Conservation (phyloP, 345 rosid genomes). For the Melaleuca quinquenervia region DNA sequence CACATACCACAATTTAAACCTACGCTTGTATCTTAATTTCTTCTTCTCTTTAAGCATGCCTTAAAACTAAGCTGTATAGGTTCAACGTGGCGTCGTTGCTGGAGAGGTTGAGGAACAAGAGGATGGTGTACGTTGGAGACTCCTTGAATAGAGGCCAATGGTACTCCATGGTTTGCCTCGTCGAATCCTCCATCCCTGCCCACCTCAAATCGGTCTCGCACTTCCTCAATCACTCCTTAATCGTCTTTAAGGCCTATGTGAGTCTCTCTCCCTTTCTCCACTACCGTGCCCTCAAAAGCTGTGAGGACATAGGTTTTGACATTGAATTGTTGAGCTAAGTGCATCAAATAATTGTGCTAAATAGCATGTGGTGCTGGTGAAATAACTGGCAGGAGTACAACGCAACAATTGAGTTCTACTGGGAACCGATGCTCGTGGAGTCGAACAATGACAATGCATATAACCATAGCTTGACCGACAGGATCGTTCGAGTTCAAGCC, state of each 20-base stretch:
- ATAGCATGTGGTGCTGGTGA: too few species aligned
- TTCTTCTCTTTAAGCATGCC: background rate
- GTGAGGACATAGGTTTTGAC: background rate
- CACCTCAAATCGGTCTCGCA: slow-evolving; percentile 37
- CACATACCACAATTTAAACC: too few species aligned
- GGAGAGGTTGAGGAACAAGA: slow-evolving; percentile 74
- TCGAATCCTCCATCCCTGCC: slow-evolving; percentile 46
- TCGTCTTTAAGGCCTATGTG: slow-evolving; percentile 12
- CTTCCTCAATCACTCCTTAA: slow-evolving; percentile 54
- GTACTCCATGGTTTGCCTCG: slow-evolving; percentile 86
- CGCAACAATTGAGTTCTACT: slow-evolving; percentile 71
- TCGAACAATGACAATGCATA: slow-evolving; percentile 82
- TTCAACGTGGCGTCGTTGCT: slow-evolving; percentile 30
- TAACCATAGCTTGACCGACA: slow-evolving; percentile 50
- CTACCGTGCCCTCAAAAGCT: background rate
- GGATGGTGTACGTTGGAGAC: slow-evolving; percentile 86
- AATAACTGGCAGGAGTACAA: slow-evolving; percentile 46
- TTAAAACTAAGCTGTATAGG: background rate
- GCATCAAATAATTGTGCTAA: background rate
- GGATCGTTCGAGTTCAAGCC: slow-evolving; percentile 61
- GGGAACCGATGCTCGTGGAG: slow-evolving; percentile 86
- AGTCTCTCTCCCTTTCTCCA: too few species aligned
- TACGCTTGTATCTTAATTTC: background rate
- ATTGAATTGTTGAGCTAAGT: background rate
- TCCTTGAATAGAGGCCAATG: slow-evolving; percentile 87